These are phyloP conservation scores for Colletotrichum sp. DNA, from an alignment of 2,329 filamentous ascomycete species.

Conservation along the genomic window DNA sequence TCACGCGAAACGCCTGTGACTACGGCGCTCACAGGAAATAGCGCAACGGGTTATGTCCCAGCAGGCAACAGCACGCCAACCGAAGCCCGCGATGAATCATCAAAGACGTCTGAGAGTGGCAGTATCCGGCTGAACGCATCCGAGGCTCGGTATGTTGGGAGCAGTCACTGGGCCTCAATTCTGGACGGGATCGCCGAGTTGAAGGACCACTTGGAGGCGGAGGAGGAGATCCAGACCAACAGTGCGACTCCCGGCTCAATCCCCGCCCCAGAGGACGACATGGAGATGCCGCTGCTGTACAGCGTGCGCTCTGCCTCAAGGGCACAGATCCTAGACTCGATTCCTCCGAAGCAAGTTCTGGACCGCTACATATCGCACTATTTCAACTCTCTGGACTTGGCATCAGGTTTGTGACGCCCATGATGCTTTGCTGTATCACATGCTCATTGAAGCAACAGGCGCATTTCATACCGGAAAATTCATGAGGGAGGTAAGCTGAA, in stretches of 20 bases:
- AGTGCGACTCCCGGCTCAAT: not conserved
- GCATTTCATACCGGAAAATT: not conserved
- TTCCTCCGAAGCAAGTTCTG: conserved; percentile 35
- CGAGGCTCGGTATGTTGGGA: conserved; percentile 37
- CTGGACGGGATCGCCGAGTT: conserved; percentile 45
- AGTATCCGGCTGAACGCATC: conserved; percentile 31
- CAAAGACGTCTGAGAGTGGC: conserved; percentile 29
- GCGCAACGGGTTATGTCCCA: not conserved
- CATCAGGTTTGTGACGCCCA: not conserved
- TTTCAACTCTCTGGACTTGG: conserved; percentile 38
- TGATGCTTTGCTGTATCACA: not conserved
- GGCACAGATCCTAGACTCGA: conserved; percentile 34
- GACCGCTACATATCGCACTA: conserved; percentile 40
- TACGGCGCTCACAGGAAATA: not conserved
- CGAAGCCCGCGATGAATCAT: not conserved
- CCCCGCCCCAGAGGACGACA: not conserved
- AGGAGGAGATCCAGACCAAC: conserved; percentile 23
- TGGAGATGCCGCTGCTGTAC: conserved; percentile 35
- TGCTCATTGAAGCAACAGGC: not conserved
- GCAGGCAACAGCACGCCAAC: not conserved
- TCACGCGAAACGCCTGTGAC: not conserved
- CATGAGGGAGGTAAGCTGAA: not conserved
- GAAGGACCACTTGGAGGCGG: conserved; percentile 36
- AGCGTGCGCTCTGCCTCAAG: conserved; percentile 29
- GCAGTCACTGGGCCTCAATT: conserved; percentile 44